A percentile compares a stretch with the other conserved stretches of the same genome.
These are phyloP conservation scores for Alternaria postmessia DNA, from an alignment of 2,329 filamentous ascomycete species.

Conservation along the genomic window DNA sequence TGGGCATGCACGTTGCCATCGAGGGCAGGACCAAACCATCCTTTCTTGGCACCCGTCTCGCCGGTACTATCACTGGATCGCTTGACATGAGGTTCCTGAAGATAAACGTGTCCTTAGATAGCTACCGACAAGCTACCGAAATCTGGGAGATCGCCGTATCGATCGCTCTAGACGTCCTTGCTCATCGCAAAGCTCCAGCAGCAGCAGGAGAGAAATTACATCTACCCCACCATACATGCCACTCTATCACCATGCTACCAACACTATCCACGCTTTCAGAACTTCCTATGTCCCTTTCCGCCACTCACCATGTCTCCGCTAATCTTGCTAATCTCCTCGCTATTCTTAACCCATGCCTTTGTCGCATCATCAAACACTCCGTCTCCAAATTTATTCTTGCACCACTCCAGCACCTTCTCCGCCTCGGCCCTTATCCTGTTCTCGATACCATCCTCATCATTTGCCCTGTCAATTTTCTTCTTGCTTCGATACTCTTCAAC, in stretches of 20 bases:
- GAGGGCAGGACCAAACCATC: neutral
- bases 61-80: conserved; percentile 1
- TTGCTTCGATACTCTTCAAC: conserved; percentile 51
- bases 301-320: conserved; percentile 56
- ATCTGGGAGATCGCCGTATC: neutral
- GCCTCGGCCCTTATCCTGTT: conserved; percentile 51
- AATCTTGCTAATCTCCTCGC: conserved; percentile 51
- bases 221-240: neutral
- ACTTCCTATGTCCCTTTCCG: conserved; percentile 55
- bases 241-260: conserved; percentile 4
- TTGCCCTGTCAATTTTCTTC: conserved; percentile 18
- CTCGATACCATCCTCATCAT: conserved; percentile 40
- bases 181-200: neutral
- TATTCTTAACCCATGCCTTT: conserved; percentile 53
- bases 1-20: conserved; percentile 1
- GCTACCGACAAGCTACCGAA: neutral
- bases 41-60: conserved; percentile 9
- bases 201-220: neutral
- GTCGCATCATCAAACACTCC: conserved; percentile 55
- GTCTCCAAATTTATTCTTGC: conserved; percentile 56
- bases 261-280: conserved; percentile 43
- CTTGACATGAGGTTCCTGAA: conserved; percentile 2
- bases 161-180: neutral
- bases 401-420: conserved; percentile 54
- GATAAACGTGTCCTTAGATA: conserved; percentile 4